Conservation (phyloP, 306 rosid genomes). For the Fagus sylvatica region DNA sequence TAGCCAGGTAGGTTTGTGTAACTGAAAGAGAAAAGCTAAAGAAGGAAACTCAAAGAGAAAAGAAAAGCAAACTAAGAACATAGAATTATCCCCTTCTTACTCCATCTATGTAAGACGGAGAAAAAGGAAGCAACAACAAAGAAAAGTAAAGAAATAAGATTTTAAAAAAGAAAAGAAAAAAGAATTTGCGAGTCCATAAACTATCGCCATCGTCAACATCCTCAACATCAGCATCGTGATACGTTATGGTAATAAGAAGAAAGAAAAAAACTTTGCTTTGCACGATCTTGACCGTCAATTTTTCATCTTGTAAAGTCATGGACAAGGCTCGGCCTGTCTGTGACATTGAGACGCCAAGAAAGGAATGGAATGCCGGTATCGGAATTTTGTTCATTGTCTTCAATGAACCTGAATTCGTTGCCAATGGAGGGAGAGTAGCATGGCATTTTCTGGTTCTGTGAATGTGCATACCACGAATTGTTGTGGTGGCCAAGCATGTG, state of each 20-base stretch:
- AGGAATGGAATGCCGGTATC: conserved; percentile 69
- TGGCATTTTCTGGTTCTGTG: conserved; percentile 60
- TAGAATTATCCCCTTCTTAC: conserved; percentile 59
- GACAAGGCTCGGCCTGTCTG: conserved; percentile 85
- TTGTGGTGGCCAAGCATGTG: conserved; percentile 44
- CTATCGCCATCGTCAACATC: conserved; percentile 49
- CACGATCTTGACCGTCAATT: conserved; percentile 37
- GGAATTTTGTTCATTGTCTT: conserved; percentile 43
- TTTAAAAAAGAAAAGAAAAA: conserved; percentile 21
- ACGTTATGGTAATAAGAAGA: conserved; percentile 31
- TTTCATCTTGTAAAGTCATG: conserved; percentile 85
- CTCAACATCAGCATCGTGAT: conserved; percentile 38
- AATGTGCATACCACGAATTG: conserved; percentile 49
- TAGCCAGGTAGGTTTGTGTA: conserved; percentile 30
- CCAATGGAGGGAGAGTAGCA: conserved; percentile 54
- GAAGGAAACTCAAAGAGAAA: conserved; percentile 34
- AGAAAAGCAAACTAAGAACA: conserved; percentile 53
- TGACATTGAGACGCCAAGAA: conserved; percentile 88
- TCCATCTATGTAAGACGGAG: conserved; percentile 50
- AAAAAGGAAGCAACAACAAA: conserved; percentile 37
- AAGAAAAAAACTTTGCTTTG: background rate
- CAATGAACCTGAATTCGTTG: conserved; percentile 57
- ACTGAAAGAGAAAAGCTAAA: conserved; percentile 43
- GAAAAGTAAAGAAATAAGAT: conserved; percentile 15
- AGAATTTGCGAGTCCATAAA: conserved; percentile 26